Base-by-base conservation (phyloP, 192 early-diverging fungal species). In the Linnemannia schmuckeri region DNA sequence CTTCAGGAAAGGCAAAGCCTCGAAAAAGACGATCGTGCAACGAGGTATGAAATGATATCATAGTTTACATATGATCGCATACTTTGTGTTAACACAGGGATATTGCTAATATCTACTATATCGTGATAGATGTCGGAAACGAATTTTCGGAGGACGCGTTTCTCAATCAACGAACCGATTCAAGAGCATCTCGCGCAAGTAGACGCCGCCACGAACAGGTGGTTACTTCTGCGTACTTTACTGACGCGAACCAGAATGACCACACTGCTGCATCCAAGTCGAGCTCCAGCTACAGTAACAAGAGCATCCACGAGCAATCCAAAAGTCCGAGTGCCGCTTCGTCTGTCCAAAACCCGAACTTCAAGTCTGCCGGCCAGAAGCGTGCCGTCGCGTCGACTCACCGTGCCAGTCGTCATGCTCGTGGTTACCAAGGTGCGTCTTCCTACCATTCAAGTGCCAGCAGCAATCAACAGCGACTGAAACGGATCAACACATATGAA, bases 1-100 rank as follows among this genome's bases (percentile, higher is more conserved):
- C 2, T 87, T 87, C 40, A 80, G 71, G 49, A 87, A 87, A 55
- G 85, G 80, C 9, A 87, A 81, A 63, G 80, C 85, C 15, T 87
- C 85, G 3, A 33, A 61, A 40, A 81, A 41, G 52, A 81, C 63
- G 8, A 38, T 18, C 8, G 72, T 87, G 7, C 57, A 78, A 6
- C 63, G 17, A 78, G 80, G 79, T 87, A 75, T 8, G 6, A 38
- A 10, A 37, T 35, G 33, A 4, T 22, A 10, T 33, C 17, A 18
- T 20, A 15, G 33, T 2, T 55, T 30, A 40, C 6, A 15, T 30
- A 42, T 1, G 22, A 41, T 30, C 5, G 35, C 0, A 57, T 20
- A 33, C 1, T 40, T 22, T 57, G 1, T 18, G 6, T 24, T 10
- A 1, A 8, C 12, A 69, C 57, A 70, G 12, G 12, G 22, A 20